A percentile compares a stretch with the other conserved stretches of the same genome.
Conservation (phyloP, 257 asterid genomes). For the Salvia miltiorrhiza region DNA sequence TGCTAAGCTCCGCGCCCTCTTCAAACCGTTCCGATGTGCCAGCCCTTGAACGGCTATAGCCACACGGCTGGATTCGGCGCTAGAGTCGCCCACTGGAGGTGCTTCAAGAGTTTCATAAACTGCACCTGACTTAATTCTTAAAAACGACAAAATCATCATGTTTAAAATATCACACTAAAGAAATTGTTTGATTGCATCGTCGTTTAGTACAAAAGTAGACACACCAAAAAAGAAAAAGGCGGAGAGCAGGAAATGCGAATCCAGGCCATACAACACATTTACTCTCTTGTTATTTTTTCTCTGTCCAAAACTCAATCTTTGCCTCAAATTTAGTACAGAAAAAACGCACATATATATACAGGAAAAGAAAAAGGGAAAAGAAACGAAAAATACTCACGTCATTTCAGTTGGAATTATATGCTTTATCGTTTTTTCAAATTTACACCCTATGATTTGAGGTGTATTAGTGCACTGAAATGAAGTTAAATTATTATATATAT, state of each 20-base stretch:
- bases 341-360: neutral
- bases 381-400: neutral
- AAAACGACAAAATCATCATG: neutral
- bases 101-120: too few relatives aligned
- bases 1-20: too few relatives aligned
- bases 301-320: constrained; percentile 2
- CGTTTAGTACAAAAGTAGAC: constrained; percentile 16
- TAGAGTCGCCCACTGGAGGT: too few relatives aligned
- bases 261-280: constrained; percentile 27
- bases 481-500: too few relatives aligned
- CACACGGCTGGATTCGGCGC: too few relatives aligned
- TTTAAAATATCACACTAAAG: neutral
- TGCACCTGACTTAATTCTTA: too few relatives aligned
- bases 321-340: neutral
- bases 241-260: constrained; percentile 24
- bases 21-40: too few relatives aligned
- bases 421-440: neutral
- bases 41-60: too few relatives aligned
- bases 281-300: constrained; percentile 1
- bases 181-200: neutral
- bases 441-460: too few relatives aligned
- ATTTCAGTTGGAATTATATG: neutral
- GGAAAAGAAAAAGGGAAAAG: neutral
- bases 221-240: constrained; percentile 14
- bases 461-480: too few relatives aligned